Evolutionary conservation across 148 eudicot genomes (phyloP).

Genomic region (Cornus kousa): DNA sequence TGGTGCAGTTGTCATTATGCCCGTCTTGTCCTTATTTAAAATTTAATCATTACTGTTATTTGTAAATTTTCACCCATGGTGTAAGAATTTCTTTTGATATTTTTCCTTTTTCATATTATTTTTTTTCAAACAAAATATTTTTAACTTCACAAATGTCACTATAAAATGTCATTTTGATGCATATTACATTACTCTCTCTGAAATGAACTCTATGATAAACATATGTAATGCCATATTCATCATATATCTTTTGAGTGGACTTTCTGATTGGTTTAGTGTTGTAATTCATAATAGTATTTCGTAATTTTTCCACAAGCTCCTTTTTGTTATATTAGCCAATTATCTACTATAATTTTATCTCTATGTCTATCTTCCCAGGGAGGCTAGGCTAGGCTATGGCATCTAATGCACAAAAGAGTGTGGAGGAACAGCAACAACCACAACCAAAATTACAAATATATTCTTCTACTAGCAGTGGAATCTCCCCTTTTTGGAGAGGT

Average conservation of each 20-base stretch:
- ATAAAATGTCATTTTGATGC: not conserved
- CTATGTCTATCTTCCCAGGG: conserved; percentile 3
- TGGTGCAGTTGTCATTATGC: not conserved
- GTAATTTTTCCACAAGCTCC: not conserved
- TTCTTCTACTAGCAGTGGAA: conserved; percentile 54
- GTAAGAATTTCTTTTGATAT: not conserved
- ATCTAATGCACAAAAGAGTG: conserved; percentile 18
- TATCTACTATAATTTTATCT: not conserved
- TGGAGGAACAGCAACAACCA: conserved; percentile 31
- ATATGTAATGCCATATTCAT: not conserved
- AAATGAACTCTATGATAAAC: not conserved
- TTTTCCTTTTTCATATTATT: not conserved
- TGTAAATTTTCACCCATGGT: not conserved
- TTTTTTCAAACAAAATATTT: no score
- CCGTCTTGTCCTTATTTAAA: no score
- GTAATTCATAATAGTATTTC: not conserved
- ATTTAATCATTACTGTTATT: not conserved
- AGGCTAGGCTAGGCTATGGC: conserved; percentile 11
- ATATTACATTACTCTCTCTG: not conserved
- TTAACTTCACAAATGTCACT: not conserved
- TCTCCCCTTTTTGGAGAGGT: conserved; percentile 90
- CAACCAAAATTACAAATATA: conserved; percentile 64
- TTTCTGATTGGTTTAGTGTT: no score
- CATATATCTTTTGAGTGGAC: no score
- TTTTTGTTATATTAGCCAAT: not conserved